Percentiles rank a stretch among this genome's conserved stretches.
These are phyloP conservation scores for Rhodotorula sp. DNA, from an alignment of 1,284 basidiomycete genomes.

Conservation along the genomic window DNA sequence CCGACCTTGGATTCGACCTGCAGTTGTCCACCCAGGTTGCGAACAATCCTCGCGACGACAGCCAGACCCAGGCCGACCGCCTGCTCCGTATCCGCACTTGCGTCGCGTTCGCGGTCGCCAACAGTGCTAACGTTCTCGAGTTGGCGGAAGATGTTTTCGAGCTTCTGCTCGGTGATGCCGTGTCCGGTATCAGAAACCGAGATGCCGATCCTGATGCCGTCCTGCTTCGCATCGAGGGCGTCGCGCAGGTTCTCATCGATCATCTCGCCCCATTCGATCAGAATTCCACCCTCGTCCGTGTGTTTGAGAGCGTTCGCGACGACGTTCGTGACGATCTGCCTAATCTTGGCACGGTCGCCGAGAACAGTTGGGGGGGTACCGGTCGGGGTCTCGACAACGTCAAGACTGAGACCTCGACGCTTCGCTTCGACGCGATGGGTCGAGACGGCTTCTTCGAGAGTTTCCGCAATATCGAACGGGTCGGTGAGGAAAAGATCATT, in stretches of 20 bases:
- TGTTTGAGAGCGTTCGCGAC: slow-evolving; percentile 83
- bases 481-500: slow-evolving; percentile 77
- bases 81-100: slow-evolving; percentile 1
- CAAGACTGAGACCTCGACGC: slow-evolving; percentile 65
- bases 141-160: slow-evolving; percentile 79
- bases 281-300: slow-evolving; percentile 59
- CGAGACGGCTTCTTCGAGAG: slow-evolving; percentile 66
- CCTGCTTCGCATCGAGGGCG: slow-evolving; percentile 29
- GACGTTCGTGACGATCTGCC: slow-evolving; percentile 76
- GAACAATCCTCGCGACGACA: slow-evolving; percentile 50
- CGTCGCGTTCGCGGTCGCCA: slow-evolving; percentile 20
- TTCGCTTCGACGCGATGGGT: slow-evolving; percentile 64
- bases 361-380: slow-evolving; percentile 42
- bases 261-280: slow-evolving; percentile 43
- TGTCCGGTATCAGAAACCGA: slow-evolving; percentile 44
- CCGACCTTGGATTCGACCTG: slow-evolving; percentile 50
- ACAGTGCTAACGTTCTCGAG: slow-evolving; percentile 68
- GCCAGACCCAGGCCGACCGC: slow-evolving; percentile 46
- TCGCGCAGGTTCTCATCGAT: slow-evolving; percentile 36
- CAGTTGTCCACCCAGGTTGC: slow-evolving; percentile 50
- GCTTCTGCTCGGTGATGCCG: slow-evolving; percentile 68
- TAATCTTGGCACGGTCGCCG: slow-evolving; percentile 60
- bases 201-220: slow-evolving; percentile 59
- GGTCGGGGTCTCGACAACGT: slow-evolving; percentile 51
- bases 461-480: slow-evolving; percentile 69